phyloP scores from a whole-genome alignment of 1,284 basidiomycete species.

The Fomitopsis betulina region DNA sequence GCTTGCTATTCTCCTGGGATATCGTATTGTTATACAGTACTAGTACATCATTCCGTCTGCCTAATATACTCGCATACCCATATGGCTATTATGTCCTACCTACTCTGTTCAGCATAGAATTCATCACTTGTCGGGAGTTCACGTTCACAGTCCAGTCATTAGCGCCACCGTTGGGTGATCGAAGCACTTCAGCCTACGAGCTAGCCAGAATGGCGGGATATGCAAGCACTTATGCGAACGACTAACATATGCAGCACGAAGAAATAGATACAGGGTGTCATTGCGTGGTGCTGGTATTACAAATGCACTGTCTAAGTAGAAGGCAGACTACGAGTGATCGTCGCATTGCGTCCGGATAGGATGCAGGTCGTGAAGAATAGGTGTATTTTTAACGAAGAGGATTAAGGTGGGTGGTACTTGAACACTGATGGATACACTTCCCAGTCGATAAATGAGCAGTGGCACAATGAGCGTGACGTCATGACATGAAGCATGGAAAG shows the following conservation, averaged over 20 bases:
- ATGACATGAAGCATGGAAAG: not conserved
- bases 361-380: not conserved
- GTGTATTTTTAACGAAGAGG: not conserved
- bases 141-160: no score
- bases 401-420: not conserved
- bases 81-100: not conserved
- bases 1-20: not conserved
- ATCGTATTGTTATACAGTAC: not conserved
- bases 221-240: not conserved
- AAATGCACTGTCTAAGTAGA: slow-evolving; percentile 1
- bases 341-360: not conserved
- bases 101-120: not conserved
- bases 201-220: not conserved
- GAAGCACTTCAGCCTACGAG: not conserved
- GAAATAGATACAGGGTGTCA: not conserved
- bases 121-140: not conserved
- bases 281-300: slow-evolving; percentile 2
- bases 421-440: slow-evolving; percentile 1
- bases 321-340: not conserved
- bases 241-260: not conserved
- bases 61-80: slow-evolving; percentile 2
- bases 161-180: no score
- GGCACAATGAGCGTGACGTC: not conserved
- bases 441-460: slow-evolving; percentile 3
- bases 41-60: not conserved